A percentile compares a stretch with the other conserved stretches of the same genome.
Conservation (phyloP, 139 green algal species). For the Eudorina sp. region DNA sequence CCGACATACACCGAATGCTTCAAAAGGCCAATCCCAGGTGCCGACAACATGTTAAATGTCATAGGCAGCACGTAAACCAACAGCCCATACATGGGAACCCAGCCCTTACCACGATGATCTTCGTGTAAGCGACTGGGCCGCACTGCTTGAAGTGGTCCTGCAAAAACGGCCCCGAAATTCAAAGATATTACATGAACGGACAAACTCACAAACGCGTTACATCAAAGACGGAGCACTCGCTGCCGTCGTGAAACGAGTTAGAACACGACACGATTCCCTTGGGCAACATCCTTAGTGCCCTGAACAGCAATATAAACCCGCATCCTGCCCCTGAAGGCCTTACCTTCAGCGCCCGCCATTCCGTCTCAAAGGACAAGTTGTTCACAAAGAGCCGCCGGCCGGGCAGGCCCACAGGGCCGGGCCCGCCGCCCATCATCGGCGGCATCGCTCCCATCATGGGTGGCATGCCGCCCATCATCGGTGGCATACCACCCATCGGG, state of each 20-base stretch:
- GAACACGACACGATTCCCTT: no score
- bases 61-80: neutral
- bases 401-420: constrained; percentile 16
- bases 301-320: no score
- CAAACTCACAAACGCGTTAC: no score
- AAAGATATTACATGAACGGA: no score
- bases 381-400: constrained; percentile 75
- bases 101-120: constrained; percentile 62
- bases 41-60: no score
- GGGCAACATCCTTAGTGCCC: no score
- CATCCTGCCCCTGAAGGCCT: no score
- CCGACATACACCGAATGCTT: no score
- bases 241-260: no score
- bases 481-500: constrained; percentile 30
- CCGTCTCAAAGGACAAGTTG: constrained; percentile 74
- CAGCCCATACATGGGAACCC: neutral
- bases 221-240: no score
- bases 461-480: constrained; percentile 38
- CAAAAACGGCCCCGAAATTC: no score
- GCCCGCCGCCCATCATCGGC: constrained; percentile 22
- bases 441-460: constrained; percentile 29
- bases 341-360: constrained; percentile 46
- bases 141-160: constrained; percentile 82
- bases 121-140: constrained; percentile 72
- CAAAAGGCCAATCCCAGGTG: no score